Conservation (phyloP, 163 green algal species). For the Volvox carteri region DNA sequence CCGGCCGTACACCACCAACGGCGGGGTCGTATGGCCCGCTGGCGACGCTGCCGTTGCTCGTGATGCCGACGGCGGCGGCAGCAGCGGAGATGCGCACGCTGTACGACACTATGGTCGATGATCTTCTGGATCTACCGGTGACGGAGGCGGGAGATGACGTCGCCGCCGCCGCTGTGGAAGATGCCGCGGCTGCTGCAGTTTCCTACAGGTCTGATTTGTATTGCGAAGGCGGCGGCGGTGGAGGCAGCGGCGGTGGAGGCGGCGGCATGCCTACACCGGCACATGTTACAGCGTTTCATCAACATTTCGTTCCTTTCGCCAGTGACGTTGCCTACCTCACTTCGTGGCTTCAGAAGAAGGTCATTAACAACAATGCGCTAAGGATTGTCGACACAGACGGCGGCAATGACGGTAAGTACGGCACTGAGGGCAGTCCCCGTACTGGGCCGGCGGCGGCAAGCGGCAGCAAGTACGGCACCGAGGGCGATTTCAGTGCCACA, state of each 20-base stretch:
- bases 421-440: too few relatives aligned
- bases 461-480: background rate
- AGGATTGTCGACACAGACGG: background rate
- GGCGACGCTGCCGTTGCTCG: constrained; percentile 39
- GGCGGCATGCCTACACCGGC: background rate
- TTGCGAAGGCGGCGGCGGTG: too few relatives aligned
- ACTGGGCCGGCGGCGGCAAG: too few relatives aligned
- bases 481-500: too few relatives aligned
- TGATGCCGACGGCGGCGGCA: background rate
- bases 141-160: background rate
- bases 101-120: background rate
- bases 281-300: background rate
- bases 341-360: background rate
- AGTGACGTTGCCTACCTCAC: constrained; percentile 5
- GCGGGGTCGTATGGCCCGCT: background rate
- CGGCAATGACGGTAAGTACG: background rate
- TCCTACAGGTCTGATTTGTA: too few relatives aligned
- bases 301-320: background rate
- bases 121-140: background rate
- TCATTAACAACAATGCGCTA: too few relatives aligned
- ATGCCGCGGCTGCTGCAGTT: background rate
- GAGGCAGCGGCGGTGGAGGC: too few relatives aligned
- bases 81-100: background rate
- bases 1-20: background rate
- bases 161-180: too few relatives aligned